Conservation (phyloP, 2,329 filamentous ascomycete genomes). For the Phaeosphaeria sp. region DNA sequence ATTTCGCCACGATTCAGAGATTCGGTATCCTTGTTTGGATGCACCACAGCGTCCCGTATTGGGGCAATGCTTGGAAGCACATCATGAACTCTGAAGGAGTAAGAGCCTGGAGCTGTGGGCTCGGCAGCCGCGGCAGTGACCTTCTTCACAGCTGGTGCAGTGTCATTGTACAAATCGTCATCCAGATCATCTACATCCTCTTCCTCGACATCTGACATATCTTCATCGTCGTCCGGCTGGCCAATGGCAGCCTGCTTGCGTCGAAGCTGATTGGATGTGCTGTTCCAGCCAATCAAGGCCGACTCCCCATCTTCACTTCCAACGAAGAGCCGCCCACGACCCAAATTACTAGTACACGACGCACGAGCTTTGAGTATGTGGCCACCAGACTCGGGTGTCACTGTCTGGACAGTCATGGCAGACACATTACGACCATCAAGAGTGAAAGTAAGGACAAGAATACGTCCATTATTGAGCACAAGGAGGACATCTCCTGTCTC, state of each 20-base stretch:
- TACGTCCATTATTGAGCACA: slow-evolving; percentile 74
- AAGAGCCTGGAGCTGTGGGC: slow-evolving; percentile 64
- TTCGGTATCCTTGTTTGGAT: slow-evolving; percentile 46
- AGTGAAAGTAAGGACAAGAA: slow-evolving; percentile 79
- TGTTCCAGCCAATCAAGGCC: slow-evolving; percentile 77
- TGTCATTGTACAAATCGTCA: slow-evolving; percentile 69
- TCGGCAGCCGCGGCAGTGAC: slow-evolving; percentile 44
- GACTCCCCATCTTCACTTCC: slow-evolving; percentile 87
- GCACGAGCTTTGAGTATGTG: slow-evolving; percentile 65
- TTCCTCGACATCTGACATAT: slow-evolving; percentile 60
- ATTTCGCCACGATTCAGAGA: slow-evolving; percentile 55
- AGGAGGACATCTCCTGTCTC: slow-evolving; percentile 86
- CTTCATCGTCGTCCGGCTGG: slow-evolving; percentile 58
- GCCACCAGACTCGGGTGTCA: slow-evolving; percentile 70
- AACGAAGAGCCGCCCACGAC: slow-evolving; percentile 75
- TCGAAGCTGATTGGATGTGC: slow-evolving; percentile 62
- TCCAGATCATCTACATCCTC: slow-evolving; percentile 64
- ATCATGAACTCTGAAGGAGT: slow-evolving; percentile 80
- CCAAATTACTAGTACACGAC: slow-evolving; percentile 73
- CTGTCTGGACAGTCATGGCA: slow-evolving; percentile 74
- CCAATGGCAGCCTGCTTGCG: slow-evolving; percentile 69
- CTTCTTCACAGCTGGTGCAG: slow-evolving; percentile 53
- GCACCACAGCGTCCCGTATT: slow-evolving; percentile 75
- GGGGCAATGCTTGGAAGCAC: slow-evolving; percentile 78
- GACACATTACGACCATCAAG: slow-evolving; percentile 92